Evolutionary conservation across 176 grass and related monocot genomes (phyloP), one percentile per base, ranked within the genome.

Genomic region (Lolium multiflorum): DNA sequence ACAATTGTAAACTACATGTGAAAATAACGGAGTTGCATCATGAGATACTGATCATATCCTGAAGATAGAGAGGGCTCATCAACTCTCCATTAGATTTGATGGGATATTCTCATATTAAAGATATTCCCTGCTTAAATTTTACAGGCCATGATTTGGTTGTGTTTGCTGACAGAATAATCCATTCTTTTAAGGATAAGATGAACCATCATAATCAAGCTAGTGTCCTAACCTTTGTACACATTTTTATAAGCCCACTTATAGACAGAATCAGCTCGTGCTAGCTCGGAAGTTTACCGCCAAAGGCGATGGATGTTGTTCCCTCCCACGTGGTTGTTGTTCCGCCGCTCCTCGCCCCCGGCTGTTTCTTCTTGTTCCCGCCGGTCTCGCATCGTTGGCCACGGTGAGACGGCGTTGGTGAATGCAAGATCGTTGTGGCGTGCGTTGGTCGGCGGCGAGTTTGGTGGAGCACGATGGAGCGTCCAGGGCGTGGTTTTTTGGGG

Each of bases 181-280:
- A 55, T 55, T 15, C 26, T 64, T 31, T 11, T 17, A 5, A 28
- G 4, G 24, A 35, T 74, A 78, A 67, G 74, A 41, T 41, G 67
- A 83, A 48, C 22, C 67, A 75, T 80, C 81, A 75, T 75, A 57
- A 76, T 76, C 43, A 11, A 74, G 31, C 48, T 87, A 90, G 80
- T 65, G 9, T 24, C 18, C 70, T 18, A 58, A 74, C 41, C 39
- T 43, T 43, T 43, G 3, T 5, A 43, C 3, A 43, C 41, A 43
- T 43, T 43, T 43, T 43, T 43, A 43, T 43, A 43, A 7, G 41
- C 41, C 46, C 11, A 48, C 1, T 49, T 18, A 67, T 72, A 74
- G n/a, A 10, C 3, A 17, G 50, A 83, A 75, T 79, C 64, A 11
- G 47, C 37, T 90, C 56, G 24, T 65, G 67, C 48, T 90, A 83